phyloP scores from a whole-genome alignment of 768 basidiomycete species.

The Trametes meyenii region DNA sequence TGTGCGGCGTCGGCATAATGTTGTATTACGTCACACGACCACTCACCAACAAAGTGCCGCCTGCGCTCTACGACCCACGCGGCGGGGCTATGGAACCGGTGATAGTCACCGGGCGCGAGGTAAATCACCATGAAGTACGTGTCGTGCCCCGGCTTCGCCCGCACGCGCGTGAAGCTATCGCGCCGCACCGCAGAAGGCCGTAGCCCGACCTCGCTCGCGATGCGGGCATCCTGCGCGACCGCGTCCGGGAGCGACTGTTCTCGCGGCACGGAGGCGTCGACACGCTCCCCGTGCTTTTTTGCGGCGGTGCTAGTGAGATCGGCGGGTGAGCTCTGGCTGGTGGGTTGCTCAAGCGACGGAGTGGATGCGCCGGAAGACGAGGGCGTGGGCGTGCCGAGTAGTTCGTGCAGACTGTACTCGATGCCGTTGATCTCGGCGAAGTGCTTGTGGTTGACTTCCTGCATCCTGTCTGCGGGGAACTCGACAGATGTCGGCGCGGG shows the following conservation, averaged over 20 bases:
- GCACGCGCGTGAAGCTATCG: constrained; percentile 46
- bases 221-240: constrained; percentile 66
- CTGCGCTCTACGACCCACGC: constrained; percentile 98
- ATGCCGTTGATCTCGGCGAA: constrained; percentile 98
- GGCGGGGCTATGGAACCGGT: constrained; percentile 94
- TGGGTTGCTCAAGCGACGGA: constrained; percentile 22
- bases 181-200: constrained; percentile 41
- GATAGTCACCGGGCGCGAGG: constrained; percentile 97
- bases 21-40: neutral
- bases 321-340: constrained; percentile 23
- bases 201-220: constrained; percentile 73
- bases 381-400: constrained; percentile 63
- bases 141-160: constrained; percentile 72
- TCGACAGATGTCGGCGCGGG: constrained; percentile 44
- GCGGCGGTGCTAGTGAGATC: constrained; percentile 30
- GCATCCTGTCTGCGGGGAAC: constrained; percentile 51
- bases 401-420: constrained; percentile 89
- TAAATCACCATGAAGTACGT: constrained; percentile 96
- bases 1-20: constrained; percentile 29
- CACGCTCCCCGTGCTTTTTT: constrained; percentile 66
- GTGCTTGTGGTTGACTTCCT: constrained; percentile 78
- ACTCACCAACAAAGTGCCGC: constrained; percentile 87
- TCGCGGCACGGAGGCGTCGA: constrained; percentile 75
- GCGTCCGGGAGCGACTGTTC: constrained; percentile 58
- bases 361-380: constrained; percentile 47